Conservation (phyloP, 805 yeast species). For the Kluyveromyces dobzhanskii region DNA sequence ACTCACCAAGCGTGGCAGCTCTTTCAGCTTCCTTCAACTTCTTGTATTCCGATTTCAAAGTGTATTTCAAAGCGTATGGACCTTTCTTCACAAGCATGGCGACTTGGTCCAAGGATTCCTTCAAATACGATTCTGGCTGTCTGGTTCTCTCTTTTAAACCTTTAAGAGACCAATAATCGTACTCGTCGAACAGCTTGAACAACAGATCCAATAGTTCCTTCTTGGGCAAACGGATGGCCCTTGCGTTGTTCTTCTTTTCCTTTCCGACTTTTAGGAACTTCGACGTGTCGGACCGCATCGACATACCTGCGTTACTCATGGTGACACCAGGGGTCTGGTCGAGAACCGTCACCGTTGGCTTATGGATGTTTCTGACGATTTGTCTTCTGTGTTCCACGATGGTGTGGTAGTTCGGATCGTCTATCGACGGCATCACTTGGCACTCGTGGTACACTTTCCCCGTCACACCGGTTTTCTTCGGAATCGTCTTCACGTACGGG, state of each 20-base stretch:
- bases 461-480: slow-evolving; percentile 73
- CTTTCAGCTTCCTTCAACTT: slow-evolving; percentile 69
- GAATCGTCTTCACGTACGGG: slow-evolving; percentile 84
- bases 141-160: slow-evolving; percentile 88
- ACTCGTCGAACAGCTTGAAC: slow-evolving; percentile 86
- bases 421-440: slow-evolving; percentile 70
- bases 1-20: slow-evolving; percentile 53
- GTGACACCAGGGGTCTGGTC: slow-evolving; percentile 81
- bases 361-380: slow-evolving; percentile 39
- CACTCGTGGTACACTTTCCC: slow-evolving; percentile 94
- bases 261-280: slow-evolving; percentile 50
- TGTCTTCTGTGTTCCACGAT: slow-evolving; percentile 51
- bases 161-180: slow-evolving; percentile 93
- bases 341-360: slow-evolving; percentile 58
- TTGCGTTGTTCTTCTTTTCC: slow-evolving; percentile 40
- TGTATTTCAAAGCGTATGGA: slow-evolving; percentile 88
- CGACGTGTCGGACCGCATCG: slow-evolving; percentile 64
- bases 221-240: slow-evolving; percentile 91
- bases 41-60: slow-evolving; percentile 83
- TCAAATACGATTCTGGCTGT: slow-evolving; percentile 90
- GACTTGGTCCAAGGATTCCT: slow-evolving; percentile 83
- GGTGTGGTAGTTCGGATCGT: slow-evolving; percentile 61
- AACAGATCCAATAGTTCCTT: slow-evolving; percentile 82
- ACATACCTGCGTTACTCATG: slow-evolving; percentile 79
- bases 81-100: slow-evolving; percentile 90